Percentiles rank a stretch among this genome's conserved stretches.
These are phyloP conservation scores for Rhododendron ferrugineum DNA, from an alignment of 148 eudicot species.

Conservation along the genomic window DNA sequence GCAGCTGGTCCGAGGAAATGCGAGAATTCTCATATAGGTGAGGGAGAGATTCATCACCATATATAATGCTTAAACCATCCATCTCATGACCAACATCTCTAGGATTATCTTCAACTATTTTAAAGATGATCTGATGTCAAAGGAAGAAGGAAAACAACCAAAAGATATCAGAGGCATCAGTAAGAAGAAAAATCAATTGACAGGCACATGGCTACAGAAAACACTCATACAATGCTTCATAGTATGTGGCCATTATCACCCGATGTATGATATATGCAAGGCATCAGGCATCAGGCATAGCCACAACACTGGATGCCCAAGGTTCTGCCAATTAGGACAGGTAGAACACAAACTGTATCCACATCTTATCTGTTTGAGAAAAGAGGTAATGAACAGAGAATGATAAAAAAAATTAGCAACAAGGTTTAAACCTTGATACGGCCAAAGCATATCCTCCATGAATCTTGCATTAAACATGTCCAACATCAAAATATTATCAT, in stretches of 20 bases:
- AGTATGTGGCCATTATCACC: not conserved
- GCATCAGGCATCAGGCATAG: not conserved
- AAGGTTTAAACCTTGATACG: not conserved
- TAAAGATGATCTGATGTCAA: slow-evolving; percentile 67
- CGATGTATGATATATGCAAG: not conserved
- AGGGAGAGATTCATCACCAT: slow-evolving; percentile 89
- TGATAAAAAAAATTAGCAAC: not conserved
- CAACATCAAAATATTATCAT: not conserved
- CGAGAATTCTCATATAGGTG: slow-evolving; percentile 92
- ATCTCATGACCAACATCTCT: slow-evolving; percentile 86
- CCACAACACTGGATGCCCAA: not conserved
- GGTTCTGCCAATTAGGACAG: not conserved
- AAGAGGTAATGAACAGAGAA: not conserved
- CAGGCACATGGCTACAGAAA: not conserved
- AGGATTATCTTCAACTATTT: slow-evolving; percentile 92
- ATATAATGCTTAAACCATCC: slow-evolving; percentile 66
- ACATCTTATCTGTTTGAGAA: not conserved
- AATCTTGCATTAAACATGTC: not conserved
- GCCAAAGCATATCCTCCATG: not conserved
- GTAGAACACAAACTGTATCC: not conserved
- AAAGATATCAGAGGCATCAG: not conserved
- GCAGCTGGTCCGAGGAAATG: slow-evolving; percentile 77
- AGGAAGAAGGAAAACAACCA: slow-evolving; percentile 10
- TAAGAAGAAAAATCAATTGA: not conserved
- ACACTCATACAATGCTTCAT: not conserved